Evolutionary conservation across 2,329 filamentous ascomycete genomes (phyloP), one percentile per base, ranked within the genome.

Genomic region (Dothideomycetes sp.): DNA sequence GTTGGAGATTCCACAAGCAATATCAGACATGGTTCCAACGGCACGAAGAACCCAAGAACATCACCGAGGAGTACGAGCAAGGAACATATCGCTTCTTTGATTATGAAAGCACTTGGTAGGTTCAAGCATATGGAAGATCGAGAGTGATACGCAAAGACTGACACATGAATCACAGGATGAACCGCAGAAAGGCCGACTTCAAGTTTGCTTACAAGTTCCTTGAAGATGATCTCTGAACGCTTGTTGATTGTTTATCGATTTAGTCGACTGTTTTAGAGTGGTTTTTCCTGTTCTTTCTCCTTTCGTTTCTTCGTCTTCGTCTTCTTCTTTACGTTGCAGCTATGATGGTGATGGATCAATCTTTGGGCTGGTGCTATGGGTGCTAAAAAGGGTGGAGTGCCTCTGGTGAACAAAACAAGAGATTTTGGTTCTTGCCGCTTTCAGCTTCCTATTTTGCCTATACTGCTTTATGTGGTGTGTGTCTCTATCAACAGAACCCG

Each of bases 11-110:
- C 62, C 91, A 98, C 67, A 98, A 98, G 70, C 91, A 96, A 63
- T 98, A 98, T 59, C 91, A 94, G 63, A 98, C 91, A 1, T 98
- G 91, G 91, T 98, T 98, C 58, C 91, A 98, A 64, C 76, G 91
- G 37, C 91, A 98, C 52, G 91, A 98, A 59, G 91, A 98, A 68
- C 91, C 91, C 13, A 98, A 98, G 71, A 88, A 80, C 53, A 98
- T 98, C 57, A 96, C 91, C 0, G 91, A 98, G 63, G 91, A 98
- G 65, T 96, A 86, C 58, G 91, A 98, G 67, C 91, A 98, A 65
- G 91, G 91, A 48, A 98, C 91, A 17, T 98, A 98, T 69, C 81
- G 91, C 36, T 98, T 98, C 71, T 98, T 98, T 63, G 91, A 98
- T 65, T 98, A 98, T 60, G 91, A 98, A 67, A 94, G 85, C 64